Conservation (phyloP, 495 filamentous ascomycete genomes). For the Neurospora hispaniola region DNA sequence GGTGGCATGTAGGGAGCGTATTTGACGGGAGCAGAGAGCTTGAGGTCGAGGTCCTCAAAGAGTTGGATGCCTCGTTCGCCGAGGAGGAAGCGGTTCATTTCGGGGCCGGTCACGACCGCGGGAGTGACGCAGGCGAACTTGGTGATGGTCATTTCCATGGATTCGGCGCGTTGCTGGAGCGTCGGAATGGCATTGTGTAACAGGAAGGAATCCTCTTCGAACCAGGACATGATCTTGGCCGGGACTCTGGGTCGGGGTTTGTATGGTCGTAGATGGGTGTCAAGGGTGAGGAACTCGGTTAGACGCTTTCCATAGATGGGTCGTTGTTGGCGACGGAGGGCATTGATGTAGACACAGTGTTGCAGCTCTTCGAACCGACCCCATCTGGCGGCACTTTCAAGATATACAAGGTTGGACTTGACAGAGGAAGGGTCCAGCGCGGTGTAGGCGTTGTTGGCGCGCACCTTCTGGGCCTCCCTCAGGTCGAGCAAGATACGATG, state of each 20-base stretch:
- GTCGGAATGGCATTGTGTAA: conserved; percentile 64
- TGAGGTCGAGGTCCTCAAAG: conserved; percentile 42
- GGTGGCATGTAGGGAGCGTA: conserved; percentile 40
- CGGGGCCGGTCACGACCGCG: conserved; percentile 61
- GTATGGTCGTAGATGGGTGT: conserved; percentile 41
- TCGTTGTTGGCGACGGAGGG: conserved; percentile 64
- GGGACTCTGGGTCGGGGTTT: conserved; percentile 43
- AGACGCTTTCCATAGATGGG: conserved; percentile 73
- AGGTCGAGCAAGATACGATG: conserved; percentile 51
- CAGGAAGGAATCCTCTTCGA: conserved; percentile 56
- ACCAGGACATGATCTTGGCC: conserved; percentile 55
- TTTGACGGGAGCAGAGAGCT: conserved; percentile 33
- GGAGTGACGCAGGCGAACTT: conserved; percentile 90
- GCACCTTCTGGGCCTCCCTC: conserved; percentile 49
- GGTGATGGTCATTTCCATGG: conserved; percentile 63
- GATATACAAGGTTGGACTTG: conserved; percentile 55
- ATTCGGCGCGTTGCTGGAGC: conserved; percentile 56
- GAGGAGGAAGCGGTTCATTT: conserved; percentile 57
- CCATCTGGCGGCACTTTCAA: conserved; percentile 62
- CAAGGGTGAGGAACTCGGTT: conserved; percentile 58
- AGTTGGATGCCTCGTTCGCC: conserved; percentile 48
- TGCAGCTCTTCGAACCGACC: conserved; percentile 69
- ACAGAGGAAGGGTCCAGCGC: conserved; percentile 49
- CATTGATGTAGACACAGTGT: conserved; percentile 70
- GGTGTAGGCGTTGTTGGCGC: conserved; percentile 50